Base-by-base conservation (phyloP, 176 grass and related monocot species). In the Hyparrhenia diplandra region DNA sequence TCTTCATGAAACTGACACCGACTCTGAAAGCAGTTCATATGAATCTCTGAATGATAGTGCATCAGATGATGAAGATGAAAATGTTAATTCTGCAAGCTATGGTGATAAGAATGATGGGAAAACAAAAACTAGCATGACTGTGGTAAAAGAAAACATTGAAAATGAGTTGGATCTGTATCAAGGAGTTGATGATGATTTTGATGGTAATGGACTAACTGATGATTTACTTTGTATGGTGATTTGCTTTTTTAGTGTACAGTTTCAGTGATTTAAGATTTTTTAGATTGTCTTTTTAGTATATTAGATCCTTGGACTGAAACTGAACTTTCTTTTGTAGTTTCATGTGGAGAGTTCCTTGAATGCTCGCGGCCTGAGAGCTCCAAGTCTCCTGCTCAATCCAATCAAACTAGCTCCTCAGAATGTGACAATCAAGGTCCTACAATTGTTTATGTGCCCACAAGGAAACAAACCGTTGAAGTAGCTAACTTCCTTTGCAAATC, bases 391-490 rank as follows among this genome's bases (percentile, higher is more conserved):
- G 24, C 61, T 20, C 59, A 74, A 81, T 87, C 47, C 66, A 49
- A 80, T 71, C 57, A 69, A 87, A 73, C 51, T 74, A 86, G 51
- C 80, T 88, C 39, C 49, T 89, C 86, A 62, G 42, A 42, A 79
- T 77, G 49, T 92, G 80, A 88, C n/a, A 80, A 92, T 79, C 83
- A 78, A 77, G 92, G 95, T 75, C 88, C 92, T 89, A 98, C 95
- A 41, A 94, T 98, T 89, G 59, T 98, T 68, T 94, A 98, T 75
- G 88, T 98, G 23, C 95, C 95, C 67, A 98, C 95, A 21, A 94
- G 95, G 84, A 92, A 91, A 89, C 81, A 92, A 81, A 92, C 95
- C 25, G 60, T 92, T 51, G 79, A 87, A 42, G 23, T 98, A 87
- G 88, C 95, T 57, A 73, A 80, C 60, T 94, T 85, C 80, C 81